Percentiles rank a stretch among this genome's conserved stretches.
Evolutionary conservation across 2,329 filamentous ascomycete species (phyloP).

Genomic region (Claviceps citrina): DNA sequence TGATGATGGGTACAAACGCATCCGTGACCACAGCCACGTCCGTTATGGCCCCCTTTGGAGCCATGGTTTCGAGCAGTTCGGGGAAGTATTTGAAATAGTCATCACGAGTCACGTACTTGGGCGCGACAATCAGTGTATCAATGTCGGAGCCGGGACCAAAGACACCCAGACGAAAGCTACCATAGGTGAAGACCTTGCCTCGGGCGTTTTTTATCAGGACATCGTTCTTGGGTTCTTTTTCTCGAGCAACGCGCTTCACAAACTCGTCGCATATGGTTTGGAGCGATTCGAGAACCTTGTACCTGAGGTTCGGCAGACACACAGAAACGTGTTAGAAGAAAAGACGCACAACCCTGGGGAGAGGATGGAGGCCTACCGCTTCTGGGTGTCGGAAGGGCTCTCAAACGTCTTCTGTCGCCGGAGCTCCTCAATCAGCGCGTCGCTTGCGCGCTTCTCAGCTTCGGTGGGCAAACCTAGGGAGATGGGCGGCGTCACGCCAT

Average conservation of each 20-base stretch:
- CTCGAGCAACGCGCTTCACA: constrained; percentile 62
- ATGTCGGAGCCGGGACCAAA: constrained; percentile 95
- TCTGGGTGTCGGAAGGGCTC: constrained; percentile 63
- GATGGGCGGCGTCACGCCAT: constrained; percentile 71
- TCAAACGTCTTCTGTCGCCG: constrained; percentile 88
- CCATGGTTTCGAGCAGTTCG: constrained; percentile 59
- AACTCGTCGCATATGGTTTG: constrained; percentile 75
- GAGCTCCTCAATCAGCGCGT: constrained; percentile 68
- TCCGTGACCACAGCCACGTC: constrained; percentile 76
- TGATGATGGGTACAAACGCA: constrained; percentile 93
- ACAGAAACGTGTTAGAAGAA: neutral
- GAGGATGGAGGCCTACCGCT: constrained; percentile 41
- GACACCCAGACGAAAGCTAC: constrained; percentile 86
- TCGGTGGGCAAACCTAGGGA: constrained; percentile 62
- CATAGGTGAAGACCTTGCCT: constrained; percentile 89
- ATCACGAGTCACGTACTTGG: constrained; percentile 72
- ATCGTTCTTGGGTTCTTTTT: constrained; percentile 56
- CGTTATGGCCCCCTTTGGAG: constrained; percentile 62
- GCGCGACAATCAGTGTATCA: constrained; percentile 83
- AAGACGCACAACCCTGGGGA: neutral
- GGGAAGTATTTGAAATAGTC: constrained; percentile 91
- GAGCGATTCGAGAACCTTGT: constrained; percentile 58
- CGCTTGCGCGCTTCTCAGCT: constrained; percentile 60
- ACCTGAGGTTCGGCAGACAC: constrained; percentile 28
- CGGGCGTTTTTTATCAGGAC: constrained; percentile 69